These are phyloP conservation scores for Rhizoctonia solani DNA, from an alignment of 1,284 basidiomycete genomes.

Conservation along the genomic window DNA sequence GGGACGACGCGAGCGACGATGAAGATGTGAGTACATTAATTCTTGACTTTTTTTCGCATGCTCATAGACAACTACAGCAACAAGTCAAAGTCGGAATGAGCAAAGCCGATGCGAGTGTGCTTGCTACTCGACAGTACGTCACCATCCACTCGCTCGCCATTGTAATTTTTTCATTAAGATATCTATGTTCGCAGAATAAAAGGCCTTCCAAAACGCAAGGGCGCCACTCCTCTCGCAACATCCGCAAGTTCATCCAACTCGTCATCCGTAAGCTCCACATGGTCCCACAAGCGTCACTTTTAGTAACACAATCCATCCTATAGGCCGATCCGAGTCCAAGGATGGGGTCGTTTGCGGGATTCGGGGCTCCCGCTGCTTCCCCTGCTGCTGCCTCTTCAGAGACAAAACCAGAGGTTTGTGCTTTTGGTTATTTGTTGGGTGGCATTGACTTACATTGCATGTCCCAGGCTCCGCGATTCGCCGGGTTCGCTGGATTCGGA, in stretches of 20 bases:
- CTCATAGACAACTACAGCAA: not conserved
- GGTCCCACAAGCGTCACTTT: not conserved
- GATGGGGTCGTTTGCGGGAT: conserved; percentile 7
- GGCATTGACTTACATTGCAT: too few species aligned
- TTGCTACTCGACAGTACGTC: conserved; percentile 24
- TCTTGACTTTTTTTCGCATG: not conserved
- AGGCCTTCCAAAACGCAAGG: conserved; percentile 31
- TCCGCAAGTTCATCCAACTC: conserved; percentile 13
- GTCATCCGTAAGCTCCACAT: conserved; percentile 9
- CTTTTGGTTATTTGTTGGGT: too few species aligned
- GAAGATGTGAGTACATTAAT: conserved; percentile 3
- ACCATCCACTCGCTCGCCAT: not conserved
- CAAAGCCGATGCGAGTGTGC: conserved; percentile 21
- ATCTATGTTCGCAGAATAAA: conserved; percentile 1
- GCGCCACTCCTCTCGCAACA: conserved; percentile 15
- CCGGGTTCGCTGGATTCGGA: conserved; percentile 36
- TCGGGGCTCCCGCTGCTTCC: not conserved
- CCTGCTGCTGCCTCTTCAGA: conserved; percentile 5
- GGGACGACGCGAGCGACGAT: conserved; percentile 19
- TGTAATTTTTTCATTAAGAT: not conserved
- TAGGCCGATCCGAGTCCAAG: conserved; percentile 10
- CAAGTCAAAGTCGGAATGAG: conserved; percentile 23
- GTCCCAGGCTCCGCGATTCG: conserved; percentile 24
- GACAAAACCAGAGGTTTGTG: conserved; percentile 21
- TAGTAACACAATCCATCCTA: not conserved